phyloP scores from a whole-genome alignment of 1,139 yeast genomes.

The Geotrichum cucujoidarum region DNA sequence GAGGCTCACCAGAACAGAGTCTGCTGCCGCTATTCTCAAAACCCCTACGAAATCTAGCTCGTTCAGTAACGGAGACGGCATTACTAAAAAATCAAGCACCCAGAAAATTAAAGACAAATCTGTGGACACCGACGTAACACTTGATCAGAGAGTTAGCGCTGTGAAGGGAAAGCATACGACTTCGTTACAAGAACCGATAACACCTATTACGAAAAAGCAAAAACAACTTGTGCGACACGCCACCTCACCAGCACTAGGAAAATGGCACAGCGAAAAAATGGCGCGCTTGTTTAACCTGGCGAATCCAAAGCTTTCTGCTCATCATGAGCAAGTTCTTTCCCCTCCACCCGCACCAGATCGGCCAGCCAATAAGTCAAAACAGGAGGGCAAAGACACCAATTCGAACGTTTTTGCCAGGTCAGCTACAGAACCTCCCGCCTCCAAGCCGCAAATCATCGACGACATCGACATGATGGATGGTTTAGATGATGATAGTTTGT shows the following conservation, averaged over 20 bases:
- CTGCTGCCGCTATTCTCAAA: not conserved
- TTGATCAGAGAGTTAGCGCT: too few species aligned
- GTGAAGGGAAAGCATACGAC: too few species aligned
- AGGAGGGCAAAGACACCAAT: not conserved
- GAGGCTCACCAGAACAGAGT: not conserved
- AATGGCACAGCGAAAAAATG: conserved; percentile 1
- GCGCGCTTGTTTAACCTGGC: conserved; percentile 4
- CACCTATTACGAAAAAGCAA: not conserved
- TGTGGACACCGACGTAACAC: too few species aligned
- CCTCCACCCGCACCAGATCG: not conserved
- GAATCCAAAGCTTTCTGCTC: too few species aligned
- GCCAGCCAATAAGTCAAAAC: not conserved
- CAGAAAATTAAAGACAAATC: too few species aligned
- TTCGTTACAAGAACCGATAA: not conserved
- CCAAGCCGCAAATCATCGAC: too few species aligned
- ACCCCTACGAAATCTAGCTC: conserved; percentile 4
- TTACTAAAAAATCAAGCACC: too few species aligned
- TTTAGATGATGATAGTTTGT: conserved; percentile 1
- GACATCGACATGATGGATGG: not conserved
- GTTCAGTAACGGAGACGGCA: too few species aligned
- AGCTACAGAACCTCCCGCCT: too few species aligned
- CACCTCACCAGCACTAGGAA: conserved; percentile 1
- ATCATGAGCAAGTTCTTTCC: too few species aligned
- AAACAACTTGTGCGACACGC: not conserved
- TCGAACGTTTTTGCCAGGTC: too few species aligned